Evolutionary conservation across 2,329 filamentous ascomycete species (phyloP), one percentile per base, ranked within the genome.

Genomic region (Colletotrichum cuscutae): DNA sequence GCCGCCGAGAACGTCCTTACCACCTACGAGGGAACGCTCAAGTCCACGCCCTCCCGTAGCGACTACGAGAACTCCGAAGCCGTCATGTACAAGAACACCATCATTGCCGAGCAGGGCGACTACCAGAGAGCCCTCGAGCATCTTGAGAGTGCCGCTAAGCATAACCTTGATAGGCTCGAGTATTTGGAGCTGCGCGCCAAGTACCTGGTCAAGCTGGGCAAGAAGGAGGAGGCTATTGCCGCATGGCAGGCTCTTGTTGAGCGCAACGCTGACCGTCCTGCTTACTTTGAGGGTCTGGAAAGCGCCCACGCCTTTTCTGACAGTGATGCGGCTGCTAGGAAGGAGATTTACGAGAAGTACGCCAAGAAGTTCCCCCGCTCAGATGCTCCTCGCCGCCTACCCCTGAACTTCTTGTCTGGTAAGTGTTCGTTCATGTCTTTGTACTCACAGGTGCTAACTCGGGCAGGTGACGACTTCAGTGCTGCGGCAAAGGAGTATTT

Each of bases 51-150:
- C 1, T 89, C 91, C 13, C 92, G 93, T 80, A 86, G 89, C 61
- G 96, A 98, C 80, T 89, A 96, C 79, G 97, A 99, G 83, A 94
- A 98, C 82, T 97, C 95, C 37, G 97, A 99, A 84, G 95, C 96
- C 57, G 87, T 95, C 71, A 87, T 99, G 84, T 99, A 99, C 86
- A 98, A 98, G 84, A 99, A 98, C 84, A 90, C 89, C 59, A 91
- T 99, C 79, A 98, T 99, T 80, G 95, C 94, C 49, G 97, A 98
- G 84, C 90, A 91, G 71, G 95, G 95, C 19, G 93, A 98, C 76
- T 89, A 91, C 63, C 88, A 97, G 79, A 90, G 93, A 78, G 97
- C 97, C 5, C 84, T 98, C 79, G 92, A 97, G 75, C 95, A 99
- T 79, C 87, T 99, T 53, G 92, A 98, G 72, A 88, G 89, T 12